Base-by-base conservation (phyloP, 163 green algal genomes). In the Chlorella variabilis region DNA sequence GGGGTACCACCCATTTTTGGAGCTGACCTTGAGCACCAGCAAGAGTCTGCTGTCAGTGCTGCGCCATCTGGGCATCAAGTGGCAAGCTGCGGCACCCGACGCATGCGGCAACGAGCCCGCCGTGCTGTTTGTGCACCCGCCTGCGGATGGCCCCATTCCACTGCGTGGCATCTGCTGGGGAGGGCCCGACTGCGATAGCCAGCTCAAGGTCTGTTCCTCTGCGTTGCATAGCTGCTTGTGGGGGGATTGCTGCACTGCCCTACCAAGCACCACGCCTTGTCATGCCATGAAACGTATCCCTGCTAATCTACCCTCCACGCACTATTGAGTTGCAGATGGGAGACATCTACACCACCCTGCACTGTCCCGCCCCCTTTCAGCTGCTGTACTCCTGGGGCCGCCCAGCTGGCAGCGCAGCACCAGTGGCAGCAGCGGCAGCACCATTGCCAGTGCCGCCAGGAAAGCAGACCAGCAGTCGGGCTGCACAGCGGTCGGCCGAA, bases 11-110 rank as follows among this genome's bases (percentile, higher is more conserved):
- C 76, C 76, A 2, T 82, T 75, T 45, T 33, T 82, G 62, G 76
- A 82, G 62, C 62, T 82, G 18, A 75, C 62, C 5, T 33, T 69
- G 36, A 54, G 76, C 45, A 56, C 33, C 33, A 56, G 31, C 62
- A 82, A 82, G 63, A 82, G 76, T 62, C 76, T 82, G 62, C 45
- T 42, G 25, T 75, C 62, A 0, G 76, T 82, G 76, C 76, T 82
- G 76, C 76, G 62, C 45, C 76, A 82, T 62, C 48, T 82, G 62
- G 62, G 33, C 15, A 45, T 21, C 76, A 82, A 82, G 62, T 82
- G 76, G 76, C 45, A 56, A 48, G 5, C 9, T 21, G 75, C 75
- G 1, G 62, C 49, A 33, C n/a, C 62, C 20, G 45, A 17, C 25
- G 59, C 9, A 23, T 20, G 29, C n/a, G 15, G 58, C 59, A 25